Evolutionary conservation across 2,329 filamentous ascomycete genomes (phyloP), one percentile per base, ranked within the genome.

Genomic region (Arthroderma uncinatum): DNA sequence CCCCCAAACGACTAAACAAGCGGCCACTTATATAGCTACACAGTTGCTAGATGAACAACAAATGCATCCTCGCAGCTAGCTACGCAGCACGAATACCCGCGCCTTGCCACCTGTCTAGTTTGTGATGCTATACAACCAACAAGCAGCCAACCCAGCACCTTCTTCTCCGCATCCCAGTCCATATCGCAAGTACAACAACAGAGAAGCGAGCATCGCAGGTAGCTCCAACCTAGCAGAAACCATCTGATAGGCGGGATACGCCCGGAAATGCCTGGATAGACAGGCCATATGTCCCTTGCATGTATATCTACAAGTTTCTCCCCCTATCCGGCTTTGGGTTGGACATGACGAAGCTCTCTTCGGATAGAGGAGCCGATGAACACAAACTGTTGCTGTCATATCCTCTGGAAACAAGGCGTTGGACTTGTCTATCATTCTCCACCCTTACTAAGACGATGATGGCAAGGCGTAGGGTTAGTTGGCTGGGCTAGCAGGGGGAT

Each of bases 251-350:
- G 47, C 12, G 25, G 56, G 56, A 48, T 57, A 57, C 16, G 1
- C 16, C 39, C 28, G 56, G 56, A 54, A 54, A 57, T 9, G 25
- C 1, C 37, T 21, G 56, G 56, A 33, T 47, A 39, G 50, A 25
- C 12, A 34, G 23, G 47, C 34, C 34, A 47, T 23, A 30, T 30
- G 23, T 50, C 28, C 14, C 47, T 30, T 16, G n/a, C 47, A 30
- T 50, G 47, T 50, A 50, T 25, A n/a, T 50, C 23, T 50, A 50
- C 47, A 10, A 5, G 34, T 37, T n/a, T n/a, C 34, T 37, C 12
- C 34, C 3, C 34, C 14, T 9, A n/a, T 37, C 12, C 14, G 12
- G 34, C 34, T 37, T 37, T 37, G 34, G 14, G 34, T 37, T 37
- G 34, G 34, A 37, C n/a, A 50, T 48, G 42, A 48, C 42, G 42